Conservation (phyloP, 1,284 basidiomycete species). For the Phellopilus nigrolimitatus region DNA sequence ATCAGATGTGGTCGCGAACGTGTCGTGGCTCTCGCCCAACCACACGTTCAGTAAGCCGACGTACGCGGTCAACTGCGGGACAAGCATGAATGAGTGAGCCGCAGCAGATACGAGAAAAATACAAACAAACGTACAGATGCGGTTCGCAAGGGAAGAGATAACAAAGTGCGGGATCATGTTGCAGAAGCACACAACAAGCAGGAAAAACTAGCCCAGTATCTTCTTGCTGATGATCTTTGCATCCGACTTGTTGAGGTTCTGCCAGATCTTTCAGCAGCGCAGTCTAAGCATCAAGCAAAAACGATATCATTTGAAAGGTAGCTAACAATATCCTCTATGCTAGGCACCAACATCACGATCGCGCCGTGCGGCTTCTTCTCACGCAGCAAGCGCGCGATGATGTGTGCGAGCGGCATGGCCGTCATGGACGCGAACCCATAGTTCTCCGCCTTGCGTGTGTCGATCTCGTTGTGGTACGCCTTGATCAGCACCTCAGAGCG, state of each 20-base stretch:
- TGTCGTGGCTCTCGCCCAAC: constrained; percentile 51
- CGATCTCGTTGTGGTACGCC: constrained; percentile 68
- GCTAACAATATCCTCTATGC: constrained; percentile 80
- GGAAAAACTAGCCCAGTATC: constrained; percentile 69
- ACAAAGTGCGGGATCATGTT: constrained; percentile 86
- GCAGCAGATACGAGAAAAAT: not conserved
- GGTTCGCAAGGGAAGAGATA: constrained; percentile 78
- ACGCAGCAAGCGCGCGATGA: constrained; percentile 67
- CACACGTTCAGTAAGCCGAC: constrained; percentile 70
- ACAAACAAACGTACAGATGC: constrained; percentile 47
- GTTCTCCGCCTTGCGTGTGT: constrained; percentile 76
- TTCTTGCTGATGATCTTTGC: constrained; percentile 63
- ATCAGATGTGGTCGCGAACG: constrained; percentile 80
- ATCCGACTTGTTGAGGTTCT: constrained; percentile 75
- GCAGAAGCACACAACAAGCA: constrained; percentile 78
- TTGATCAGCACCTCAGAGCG: constrained; percentile 79
- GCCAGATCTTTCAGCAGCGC: no score
- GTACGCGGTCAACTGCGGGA: constrained; percentile 51
- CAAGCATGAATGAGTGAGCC: not conserved
- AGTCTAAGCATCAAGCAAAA: no score
- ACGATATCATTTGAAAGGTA: no score
- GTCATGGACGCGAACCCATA: constrained; percentile 95
- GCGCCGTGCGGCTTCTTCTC: constrained; percentile 72
- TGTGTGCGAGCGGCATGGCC: constrained; percentile 85
- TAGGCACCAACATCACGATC: constrained; percentile 69